Base-by-base conservation (phyloP, 108 stramenopile genomes). In the Cyclotella kingstonii region DNA sequence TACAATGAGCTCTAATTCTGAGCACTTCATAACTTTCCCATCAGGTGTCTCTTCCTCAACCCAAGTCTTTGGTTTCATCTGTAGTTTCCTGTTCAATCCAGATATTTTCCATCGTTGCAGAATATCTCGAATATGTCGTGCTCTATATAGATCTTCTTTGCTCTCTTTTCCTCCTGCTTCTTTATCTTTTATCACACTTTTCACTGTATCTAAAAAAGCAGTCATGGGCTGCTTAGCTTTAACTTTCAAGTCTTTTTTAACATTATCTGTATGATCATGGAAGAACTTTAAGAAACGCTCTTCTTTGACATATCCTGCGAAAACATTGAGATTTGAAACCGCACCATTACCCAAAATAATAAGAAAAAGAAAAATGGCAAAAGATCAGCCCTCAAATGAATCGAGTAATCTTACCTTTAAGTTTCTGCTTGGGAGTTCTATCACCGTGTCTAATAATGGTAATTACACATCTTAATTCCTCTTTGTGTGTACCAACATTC, bases 381-480 rank as follows among this genome's bases (percentile, higher is more conserved):
- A 9, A 11, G 11, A 11, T 7, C 9, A 7, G 7, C 36, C 11
- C 11, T 11, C 11, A 11, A 7, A 7, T 9, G 7, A 11, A 9
- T 9, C 36, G 7, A 9, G 11, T 36, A 36, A 22, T 11, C 26
- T 51, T 30, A 51, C 53, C 85, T 83, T 99, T 99, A 40, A 99
- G 84, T 71, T 99, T 99, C 66, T 98, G 97, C 79, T 99, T 99
- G 10, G 98, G 98, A 10, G 97, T 98, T 23, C 98, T 66, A 69
- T 99, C 98, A 5, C 97, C 98, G 64, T 99, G 98, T 14, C 98
- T 78, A 28, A 96, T 77, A 23, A 99, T 84, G 8, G 97, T 93
- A 66, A 98, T 94, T 54, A 99, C 97, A 59, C 96, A 96, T 18
- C 95, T 84, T 9, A 98, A 65, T 63, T 96, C 97, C 66, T 88